Evolutionary conservation across 305 asterid genomes (phyloP), one percentile per base, ranked within the genome.

Genomic region (Solanum hybrid): DNA sequence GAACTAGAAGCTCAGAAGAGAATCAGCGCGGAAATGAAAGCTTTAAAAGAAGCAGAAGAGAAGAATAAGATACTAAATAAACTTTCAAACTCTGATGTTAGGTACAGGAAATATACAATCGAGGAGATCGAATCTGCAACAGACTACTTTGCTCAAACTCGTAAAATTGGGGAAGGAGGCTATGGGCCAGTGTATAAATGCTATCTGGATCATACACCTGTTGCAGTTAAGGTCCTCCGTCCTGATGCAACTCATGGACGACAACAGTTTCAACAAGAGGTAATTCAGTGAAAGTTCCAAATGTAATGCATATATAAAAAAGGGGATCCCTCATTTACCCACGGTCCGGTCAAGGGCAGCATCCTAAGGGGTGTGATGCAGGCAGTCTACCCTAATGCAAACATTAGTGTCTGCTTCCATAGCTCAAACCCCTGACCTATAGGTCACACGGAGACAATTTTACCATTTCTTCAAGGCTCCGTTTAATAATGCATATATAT

Each of bases 241-340:
- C 96, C 98, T 7, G 98, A 95, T 87, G 98, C 98, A 66, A 92
- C 96, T 92, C 98, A 95, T 51, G 98, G 98, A 88, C 92, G 98
- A 92, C 92, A 95, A 31, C 98, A 95, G 92, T 95, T 95, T 90
- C 95, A 95, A 76, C 98, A 95, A 90, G 98, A 95, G 98, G 97
- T 94, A 91, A 89, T 85, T 46, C 36, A 80, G 36, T 38, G n/a
- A 38, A 38, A 80, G 7, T 0, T 80, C 16, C 35, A 73, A n/a
- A n/a, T 22, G 26, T 20, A 60, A 60, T 20, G 24, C 71, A 60
- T 60, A 60, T 20, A 60, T 60, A 7, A 60, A 3, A 20, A 60
- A 20, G 16, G 71, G 26, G 24, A 60, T 20, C 26, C 26, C 10
- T 0, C 66, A 51, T 51, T 60, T 60, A 20, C 26, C 11, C 11